A percentile compares a stretch with the other conserved stretches of the same genome.
Evolutionary conservation across 495 filamentous ascomycete genomes (phyloP).

Genomic region (Letharia columbiana): DNA sequence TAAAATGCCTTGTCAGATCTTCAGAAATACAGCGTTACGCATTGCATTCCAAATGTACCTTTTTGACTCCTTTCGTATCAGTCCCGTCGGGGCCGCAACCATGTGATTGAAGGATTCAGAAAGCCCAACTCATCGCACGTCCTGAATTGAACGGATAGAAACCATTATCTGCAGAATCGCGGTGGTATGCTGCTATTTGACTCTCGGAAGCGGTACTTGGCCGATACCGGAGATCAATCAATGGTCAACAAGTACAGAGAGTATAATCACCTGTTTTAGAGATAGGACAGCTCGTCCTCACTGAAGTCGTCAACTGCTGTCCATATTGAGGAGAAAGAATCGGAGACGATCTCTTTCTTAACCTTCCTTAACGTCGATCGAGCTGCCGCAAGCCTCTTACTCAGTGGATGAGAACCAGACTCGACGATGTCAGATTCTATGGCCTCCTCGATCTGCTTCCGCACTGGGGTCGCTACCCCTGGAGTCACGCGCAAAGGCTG

Average conservation of each 20-base stretch:
- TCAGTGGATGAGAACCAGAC: not conserved
- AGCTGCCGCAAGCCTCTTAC: not conserved
- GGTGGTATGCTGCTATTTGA: not conserved
- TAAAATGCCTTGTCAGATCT: not conserved
- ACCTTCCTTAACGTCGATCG: not conserved
- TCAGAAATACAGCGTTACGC: not conserved
- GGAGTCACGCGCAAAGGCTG: not conserved
- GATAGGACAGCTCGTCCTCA: constrained; percentile 16
- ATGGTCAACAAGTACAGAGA: not conserved
- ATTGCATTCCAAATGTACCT: not conserved
- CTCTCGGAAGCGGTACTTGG: not conserved
- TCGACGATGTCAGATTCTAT: not conserved
- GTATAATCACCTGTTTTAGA: not conserved
- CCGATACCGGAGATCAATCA: not conserved
- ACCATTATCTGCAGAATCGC: not conserved
- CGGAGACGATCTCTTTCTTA: not conserved
- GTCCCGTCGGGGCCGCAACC: not conserved
- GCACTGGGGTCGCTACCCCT: not conserved
- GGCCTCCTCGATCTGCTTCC: constrained; percentile 1
- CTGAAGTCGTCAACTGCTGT: constrained; percentile 8
- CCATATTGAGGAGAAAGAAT: constrained; percentile 6
- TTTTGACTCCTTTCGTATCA: not conserved
- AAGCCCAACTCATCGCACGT: not conserved
- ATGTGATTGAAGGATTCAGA: too few species aligned
- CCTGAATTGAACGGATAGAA: not conserved